These are phyloP conservation scores for Alternaria brassicicola DNA, from an alignment of 2,329 filamentous ascomycete genomes.

Conservation along the genomic window DNA sequence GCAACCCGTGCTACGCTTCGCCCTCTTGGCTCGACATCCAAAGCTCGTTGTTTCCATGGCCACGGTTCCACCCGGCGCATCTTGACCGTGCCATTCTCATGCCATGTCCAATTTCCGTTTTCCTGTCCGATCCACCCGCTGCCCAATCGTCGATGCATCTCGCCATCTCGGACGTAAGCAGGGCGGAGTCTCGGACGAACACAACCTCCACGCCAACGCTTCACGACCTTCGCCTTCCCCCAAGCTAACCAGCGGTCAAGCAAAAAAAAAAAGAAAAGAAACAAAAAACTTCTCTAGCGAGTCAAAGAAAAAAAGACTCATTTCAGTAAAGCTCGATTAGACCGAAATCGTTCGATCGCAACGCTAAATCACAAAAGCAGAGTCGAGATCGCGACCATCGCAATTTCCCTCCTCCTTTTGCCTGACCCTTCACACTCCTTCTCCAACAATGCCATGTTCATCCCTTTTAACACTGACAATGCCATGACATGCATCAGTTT, in stretches of 20 bases:
- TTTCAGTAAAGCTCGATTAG: background rate
- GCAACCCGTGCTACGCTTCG: conserved; percentile 13
- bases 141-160: background rate
- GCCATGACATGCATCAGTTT: background rate
- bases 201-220: conserved; percentile 4
- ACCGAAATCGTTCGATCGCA: conserved; percentile 1
- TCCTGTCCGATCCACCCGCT: conserved; percentile 7
- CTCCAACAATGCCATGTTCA: conserved; percentile 6
- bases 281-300: no score
- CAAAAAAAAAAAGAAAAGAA: no score
- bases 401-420: conserved; percentile 10
- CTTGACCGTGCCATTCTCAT: background rate
- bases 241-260: background rate
- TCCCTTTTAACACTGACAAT: background rate
- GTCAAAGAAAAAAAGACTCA: conserved; percentile 4
- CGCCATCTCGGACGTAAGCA: conserved; percentile 9
- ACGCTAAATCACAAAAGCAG: background rate
- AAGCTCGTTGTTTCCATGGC: background rate
- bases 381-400: conserved; percentile 8
- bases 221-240: background rate
- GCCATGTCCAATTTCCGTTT: conserved; percentile 24
- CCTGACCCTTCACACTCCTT: background rate
- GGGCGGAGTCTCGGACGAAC: conserved; percentile 15
- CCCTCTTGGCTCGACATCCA: background rate
- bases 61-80: background rate